Percentiles rank a stretch among this genome's conserved stretches.
phyloP scores from a whole-genome alignment of 768 basidiomycete genomes.

The Pleurotus tuoliensis region DNA sequence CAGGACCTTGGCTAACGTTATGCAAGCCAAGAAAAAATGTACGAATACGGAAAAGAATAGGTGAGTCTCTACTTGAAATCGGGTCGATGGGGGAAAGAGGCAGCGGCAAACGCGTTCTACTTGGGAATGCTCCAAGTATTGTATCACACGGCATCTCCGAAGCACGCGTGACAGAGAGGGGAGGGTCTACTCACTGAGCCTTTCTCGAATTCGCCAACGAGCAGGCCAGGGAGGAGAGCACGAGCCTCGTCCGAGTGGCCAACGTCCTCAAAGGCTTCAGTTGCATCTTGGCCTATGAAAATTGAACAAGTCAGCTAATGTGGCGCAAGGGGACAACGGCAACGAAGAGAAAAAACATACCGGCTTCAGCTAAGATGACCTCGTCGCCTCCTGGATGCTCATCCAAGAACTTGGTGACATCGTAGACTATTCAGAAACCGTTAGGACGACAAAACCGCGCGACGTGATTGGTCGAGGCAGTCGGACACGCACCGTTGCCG shows the following conservation, averaged over 20 bases:
- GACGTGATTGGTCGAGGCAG: conserved; percentile 28
- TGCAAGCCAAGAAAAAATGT: too few relatives aligned
- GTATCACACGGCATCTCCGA: conserved; percentile 1
- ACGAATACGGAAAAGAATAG: too few relatives aligned
- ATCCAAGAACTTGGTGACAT: conserved; percentile 91
- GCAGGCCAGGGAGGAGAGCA: conserved; percentile 71
- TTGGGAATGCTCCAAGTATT: background rate
- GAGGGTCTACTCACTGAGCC: conserved; percentile 44
- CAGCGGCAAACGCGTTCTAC: too few relatives aligned
- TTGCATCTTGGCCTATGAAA: conserved; percentile 81
- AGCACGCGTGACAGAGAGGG: conserved; percentile 6
- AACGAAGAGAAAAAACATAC: conserved; percentile 40
- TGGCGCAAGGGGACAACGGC: conserved; percentile 6
- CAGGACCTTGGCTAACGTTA: too few relatives aligned
- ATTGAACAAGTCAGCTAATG: conserved; percentile 8
- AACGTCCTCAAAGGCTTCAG: conserved; percentile 98
- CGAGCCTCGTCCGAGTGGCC: conserved; percentile 99
- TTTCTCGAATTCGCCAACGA: conserved; percentile 80
- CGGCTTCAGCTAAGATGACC: conserved; percentile 89
- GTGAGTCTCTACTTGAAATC: background rate
- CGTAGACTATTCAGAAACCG: conserved; percentile 63
- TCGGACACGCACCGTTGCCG: conserved; percentile 62
- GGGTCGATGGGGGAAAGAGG: background rate
- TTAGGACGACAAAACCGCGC: conserved; percentile 23
- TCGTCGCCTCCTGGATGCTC: conserved; percentile 99